Evolutionary conservation across 2,329 filamentous ascomycete genomes (phyloP).

Genomic region (Nemania serpens): DNA sequence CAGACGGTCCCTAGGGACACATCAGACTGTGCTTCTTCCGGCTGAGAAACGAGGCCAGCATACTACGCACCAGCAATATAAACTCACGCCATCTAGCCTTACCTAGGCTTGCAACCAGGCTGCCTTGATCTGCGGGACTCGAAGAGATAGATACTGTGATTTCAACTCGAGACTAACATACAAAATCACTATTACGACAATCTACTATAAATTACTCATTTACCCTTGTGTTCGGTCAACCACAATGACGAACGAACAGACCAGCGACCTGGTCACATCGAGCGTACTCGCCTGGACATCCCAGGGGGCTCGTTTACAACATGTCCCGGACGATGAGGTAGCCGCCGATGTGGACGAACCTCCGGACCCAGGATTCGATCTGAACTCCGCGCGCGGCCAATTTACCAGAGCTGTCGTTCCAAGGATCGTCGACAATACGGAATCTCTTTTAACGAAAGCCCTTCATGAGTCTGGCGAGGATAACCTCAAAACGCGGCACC

Average conservation of each 20-base stretch:
- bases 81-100: slow-evolving; percentile 3
- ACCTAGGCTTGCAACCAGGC: slow-evolving; percentile 20
- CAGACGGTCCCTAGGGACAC: slow-evolving; percentile 49
- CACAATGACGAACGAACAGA: slow-evolving; percentile 45
- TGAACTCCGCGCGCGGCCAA: slow-evolving; percentile 40
- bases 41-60: slow-evolving; percentile 35
- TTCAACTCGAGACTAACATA: not conserved
- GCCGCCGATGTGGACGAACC: slow-evolving; percentile 85
- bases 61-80: slow-evolving; percentile 25
- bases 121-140: slow-evolving; percentile 9
- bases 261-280: slow-evolving; percentile 46
- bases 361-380: slow-evolving; percentile 62
- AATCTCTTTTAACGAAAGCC: slow-evolving; percentile 87
- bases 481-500: slow-evolving; percentile 44
- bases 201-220: not conserved
- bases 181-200: not conserved
- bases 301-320: slow-evolving; percentile 49
- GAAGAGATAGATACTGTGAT: slow-evolving; percentile 8
- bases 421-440: slow-evolving; percentile 61
- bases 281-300: slow-evolving; percentile 53
- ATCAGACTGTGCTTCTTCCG: slow-evolving; percentile 35
- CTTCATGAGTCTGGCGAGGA: slow-evolving; percentile 70
- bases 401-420: slow-evolving; percentile 55
- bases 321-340: slow-evolving; percentile 62
- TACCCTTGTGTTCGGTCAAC: too few relatives aligned